Percentiles rank a stretch among this genome's conserved stretches.
These are phyloP conservation scores for Pichia sp. DNA, from an alignment of 1,139 yeast species.

Conservation along the genomic window DNA sequence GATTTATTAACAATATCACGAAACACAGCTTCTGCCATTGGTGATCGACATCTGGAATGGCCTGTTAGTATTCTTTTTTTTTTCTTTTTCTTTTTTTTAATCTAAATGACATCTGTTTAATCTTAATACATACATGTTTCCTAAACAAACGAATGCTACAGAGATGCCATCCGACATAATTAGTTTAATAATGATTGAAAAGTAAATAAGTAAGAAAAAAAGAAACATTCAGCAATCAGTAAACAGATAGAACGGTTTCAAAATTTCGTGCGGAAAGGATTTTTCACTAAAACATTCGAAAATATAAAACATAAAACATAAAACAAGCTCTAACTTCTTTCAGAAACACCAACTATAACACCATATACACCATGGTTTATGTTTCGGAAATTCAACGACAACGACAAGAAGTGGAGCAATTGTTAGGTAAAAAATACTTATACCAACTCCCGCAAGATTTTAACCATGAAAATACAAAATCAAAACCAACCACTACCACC, in stretches of 20 bases:
- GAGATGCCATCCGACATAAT: conserved; percentile 8
- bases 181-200: neutral
- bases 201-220: neutral
- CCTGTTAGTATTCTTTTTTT: neutral
- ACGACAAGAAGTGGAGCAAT: conserved; percentile 66
- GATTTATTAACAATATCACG: conserved; percentile 50
- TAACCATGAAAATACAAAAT: conserved; percentile 3
- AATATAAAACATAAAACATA: too few relatives aligned
- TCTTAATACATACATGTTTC: conserved; percentile 66
- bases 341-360: neutral
- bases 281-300: neutral
- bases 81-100: neutral
- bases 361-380: neutral
- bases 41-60: conserved; percentile 76
- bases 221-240: neutral
- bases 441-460: conserved; percentile 28
- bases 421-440: conserved; percentile 67
- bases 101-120: neutral
- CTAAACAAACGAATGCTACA: conserved; percentile 87
- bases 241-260: neutral
- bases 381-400: conserved; percentile 58
- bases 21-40: conserved; percentile 97
- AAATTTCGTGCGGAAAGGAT: neutral
- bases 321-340: neutral
- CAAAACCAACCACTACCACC: neutral